Conservation (phyloP, 441 rosid genomes). For the Erodium texanum region DNA sequence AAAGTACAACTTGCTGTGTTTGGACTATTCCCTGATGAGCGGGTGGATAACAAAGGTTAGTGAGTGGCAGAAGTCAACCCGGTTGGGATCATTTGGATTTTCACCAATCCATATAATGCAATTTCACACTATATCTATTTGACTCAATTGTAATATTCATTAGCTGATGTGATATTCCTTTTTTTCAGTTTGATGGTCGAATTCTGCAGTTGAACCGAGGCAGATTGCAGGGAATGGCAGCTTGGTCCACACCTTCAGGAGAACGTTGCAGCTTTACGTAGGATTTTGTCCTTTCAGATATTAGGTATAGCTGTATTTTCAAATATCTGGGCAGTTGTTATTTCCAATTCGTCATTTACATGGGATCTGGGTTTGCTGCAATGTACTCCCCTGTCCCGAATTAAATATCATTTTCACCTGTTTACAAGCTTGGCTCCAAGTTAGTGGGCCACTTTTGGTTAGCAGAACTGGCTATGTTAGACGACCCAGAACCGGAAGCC, state of each 20-base stretch:
- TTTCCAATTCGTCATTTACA: background rate
- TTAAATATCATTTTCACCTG: no score
- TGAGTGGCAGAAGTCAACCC: slow-evolving; percentile 17
- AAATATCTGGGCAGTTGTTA: background rate
- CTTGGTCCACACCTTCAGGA: no score
- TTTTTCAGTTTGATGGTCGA: slow-evolving; percentile 9
- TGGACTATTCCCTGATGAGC: slow-evolving; percentile 63
- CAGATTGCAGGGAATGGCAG: no score
- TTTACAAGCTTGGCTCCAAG: background rate
- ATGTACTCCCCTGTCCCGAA: no score
- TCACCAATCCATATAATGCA: background rate
- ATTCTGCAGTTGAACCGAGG: no score
- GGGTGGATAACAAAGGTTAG: slow-evolving; percentile 45
- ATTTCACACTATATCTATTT: background rate
- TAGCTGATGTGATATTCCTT: slow-evolving; percentile 6
- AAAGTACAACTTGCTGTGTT: slow-evolving; percentile 74
- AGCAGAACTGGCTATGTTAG: no score
- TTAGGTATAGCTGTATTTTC: background rate
- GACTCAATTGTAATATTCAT: background rate
- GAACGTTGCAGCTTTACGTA: no score
- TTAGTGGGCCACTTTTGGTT: background rate
- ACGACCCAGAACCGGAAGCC: no score
- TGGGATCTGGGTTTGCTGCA: background rate
- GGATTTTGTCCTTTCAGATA: no score
- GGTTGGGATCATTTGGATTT: background rate